These are phyloP conservation scores for Coniochaeta ligniaria DNA, from an alignment of 2,329 filamentous ascomycete genomes.

Conservation along the genomic window DNA sequence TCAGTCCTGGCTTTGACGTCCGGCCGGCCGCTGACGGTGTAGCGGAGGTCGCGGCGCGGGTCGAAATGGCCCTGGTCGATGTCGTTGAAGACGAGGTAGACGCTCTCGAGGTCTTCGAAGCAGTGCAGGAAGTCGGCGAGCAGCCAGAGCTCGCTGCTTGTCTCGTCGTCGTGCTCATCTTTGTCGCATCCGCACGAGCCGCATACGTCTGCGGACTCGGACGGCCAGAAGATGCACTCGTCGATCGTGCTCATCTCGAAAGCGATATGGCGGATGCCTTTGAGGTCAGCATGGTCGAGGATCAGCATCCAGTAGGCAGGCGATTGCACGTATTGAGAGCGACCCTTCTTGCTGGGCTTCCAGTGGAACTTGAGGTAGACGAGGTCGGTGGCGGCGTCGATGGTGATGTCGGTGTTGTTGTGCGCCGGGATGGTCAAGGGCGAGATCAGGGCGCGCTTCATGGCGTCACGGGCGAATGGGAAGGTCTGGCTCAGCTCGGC, in stretches of 20 bases:
- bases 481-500: neutral
- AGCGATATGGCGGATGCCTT: neutral
- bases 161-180: neutral
- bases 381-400: neutral
- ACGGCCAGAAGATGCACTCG: neutral
- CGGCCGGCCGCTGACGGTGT: neutral
- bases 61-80: neutral
- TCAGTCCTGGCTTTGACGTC: neutral
- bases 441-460: neutral
- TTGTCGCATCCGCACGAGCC: neutral
- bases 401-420: conserved; percentile 1
- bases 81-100: neutral
- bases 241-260: neutral
- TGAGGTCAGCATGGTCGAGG: neutral
- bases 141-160: neutral
- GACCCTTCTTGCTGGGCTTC: neutral
- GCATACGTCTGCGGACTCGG: neutral
- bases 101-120: neutral
- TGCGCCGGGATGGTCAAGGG: neutral
- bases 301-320: conserved; percentile 1
- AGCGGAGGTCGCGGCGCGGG: neutral
- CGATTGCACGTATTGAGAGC: neutral
- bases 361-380: conserved; percentile 2
- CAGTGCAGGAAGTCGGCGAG: neutral
- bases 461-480: neutral